Base-by-base conservation (phyloP, 441 rosid species). In the Codiaeum variegatum region DNA sequence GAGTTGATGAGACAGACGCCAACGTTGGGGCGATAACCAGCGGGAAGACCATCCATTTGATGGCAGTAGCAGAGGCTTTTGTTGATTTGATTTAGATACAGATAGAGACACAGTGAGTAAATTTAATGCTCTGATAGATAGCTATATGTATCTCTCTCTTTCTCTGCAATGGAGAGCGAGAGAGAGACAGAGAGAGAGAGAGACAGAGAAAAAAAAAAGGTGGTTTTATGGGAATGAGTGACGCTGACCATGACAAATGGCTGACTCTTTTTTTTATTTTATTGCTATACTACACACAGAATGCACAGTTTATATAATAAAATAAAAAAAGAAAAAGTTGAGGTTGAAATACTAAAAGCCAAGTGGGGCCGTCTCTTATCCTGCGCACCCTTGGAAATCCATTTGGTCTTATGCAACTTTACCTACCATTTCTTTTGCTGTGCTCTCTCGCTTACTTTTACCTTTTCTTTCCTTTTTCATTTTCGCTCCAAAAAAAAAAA, bases 11-110 rank as follows among this genome's bases (percentile, higher is more conserved):
- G 94, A 76, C 97, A 91, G 80, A 94, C 91, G 69, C 99, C 99
- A 77, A 92, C 96, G 84, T 92, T 92, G 38, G 99, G 98, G 77
- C 99, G 98, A 80, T 94, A 94, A 55, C 99, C 98, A 38, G 92
- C 74, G 16, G 99, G 98, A 74, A 92, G 85, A 73, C 85, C 93
- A 77, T 94, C 99, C 98, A 94, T 93, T 66, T 9, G 66, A 23
- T 9, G 11, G 44, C 44, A 9, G 31, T 9, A 40, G 44, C 44
- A 9, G 31, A 46, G 66, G 29, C 59, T 66, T 66, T 28, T n/a
- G n/a, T 66, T 47, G 59, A 40, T 11, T 26, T 3, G n/a, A n/a
- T n/a, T 21, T 12, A 52, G n/a, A 21, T 11, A 24, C 44, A 51
- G 40, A 67, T 1, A 36, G 26, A 64, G 7, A 64, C 51, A 64